Percentiles rank a stretch among this genome's conserved stretches.
Conservation (phyloP, 2,329 filamentous ascomycete genomes). For the Clonostachys solani region DNA sequence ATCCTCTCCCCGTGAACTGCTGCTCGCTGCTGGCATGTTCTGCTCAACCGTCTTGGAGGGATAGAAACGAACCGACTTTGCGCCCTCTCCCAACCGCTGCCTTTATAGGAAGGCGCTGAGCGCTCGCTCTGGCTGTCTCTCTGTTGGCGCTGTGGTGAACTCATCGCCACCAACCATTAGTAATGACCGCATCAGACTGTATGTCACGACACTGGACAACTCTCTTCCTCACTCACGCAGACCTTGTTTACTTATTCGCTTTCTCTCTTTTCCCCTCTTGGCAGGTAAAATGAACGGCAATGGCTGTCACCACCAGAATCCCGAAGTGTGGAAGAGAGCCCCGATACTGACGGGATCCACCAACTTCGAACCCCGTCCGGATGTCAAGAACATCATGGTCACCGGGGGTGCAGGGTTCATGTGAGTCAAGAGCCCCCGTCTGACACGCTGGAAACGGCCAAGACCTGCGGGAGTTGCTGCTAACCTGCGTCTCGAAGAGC, state of each 20-base stretch:
- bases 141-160: too few species aligned
- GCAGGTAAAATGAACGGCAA: neutral
- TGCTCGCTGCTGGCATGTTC: too few species aligned
- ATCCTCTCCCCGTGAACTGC: too few species aligned
- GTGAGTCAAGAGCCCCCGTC: slow-evolving; percentile 39
- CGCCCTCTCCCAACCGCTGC: too few species aligned
- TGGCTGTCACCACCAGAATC: slow-evolving; percentile 7
- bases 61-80: too few species aligned
- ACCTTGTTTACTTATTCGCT: too few species aligned
- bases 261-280: neutral
- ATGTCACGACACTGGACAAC: slow-evolving; percentile 50
- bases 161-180: too few species aligned
- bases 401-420: slow-evolving; percentile 85
- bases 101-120: too few species aligned
- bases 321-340: slow-evolving; percentile 67
- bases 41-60: too few species aligned
- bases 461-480: neutral
- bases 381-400: slow-evolving; percentile 77
- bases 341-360: slow-evolving; percentile 67
- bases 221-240: slow-evolving; percentile 49
- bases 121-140: too few species aligned
- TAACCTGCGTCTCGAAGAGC: slow-evolving; percentile 44
- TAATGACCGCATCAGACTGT: too few species aligned
- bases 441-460: neutral
- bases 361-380: slow-evolving; percentile 62